phyloP scores from a whole-genome alignment of 139 green algal genomes.

The Tetradesmus obliquus region DNA sequence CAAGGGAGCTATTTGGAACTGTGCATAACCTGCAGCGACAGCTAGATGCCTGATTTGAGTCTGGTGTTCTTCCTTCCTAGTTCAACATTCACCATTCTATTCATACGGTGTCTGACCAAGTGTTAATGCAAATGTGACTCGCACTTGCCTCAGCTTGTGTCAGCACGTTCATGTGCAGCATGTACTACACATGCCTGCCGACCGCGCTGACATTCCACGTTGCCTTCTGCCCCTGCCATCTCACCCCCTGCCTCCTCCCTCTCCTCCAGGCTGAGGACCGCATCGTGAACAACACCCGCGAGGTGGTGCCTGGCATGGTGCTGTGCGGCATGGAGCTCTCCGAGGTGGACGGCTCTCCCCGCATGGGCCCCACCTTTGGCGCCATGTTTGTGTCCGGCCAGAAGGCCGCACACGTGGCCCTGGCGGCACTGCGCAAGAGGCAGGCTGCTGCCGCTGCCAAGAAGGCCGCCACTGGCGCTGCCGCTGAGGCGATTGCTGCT shows the following conservation, averaged over 20 bases:
- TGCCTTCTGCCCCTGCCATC: background rate
- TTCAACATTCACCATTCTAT: too few species aligned
- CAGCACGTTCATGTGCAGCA: background rate
- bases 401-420: slow-evolving; percentile 93
- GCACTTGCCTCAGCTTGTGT: too few species aligned
- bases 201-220: too few species aligned
- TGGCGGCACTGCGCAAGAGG: slow-evolving; percentile 77
- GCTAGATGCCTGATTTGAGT: too few species aligned
- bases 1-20: too few species aligned
- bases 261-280: slow-evolving; percentile 81
- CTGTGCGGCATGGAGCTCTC: slow-evolving; percentile 96
- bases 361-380: slow-evolving; percentile 98
- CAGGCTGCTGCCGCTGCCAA: slow-evolving; percentile 45
- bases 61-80: too few species aligned
- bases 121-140: too few species aligned
- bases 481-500: background rate
- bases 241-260: background rate
- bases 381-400: slow-evolving; percentile 95
- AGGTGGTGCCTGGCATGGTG: slow-evolving; percentile 97
- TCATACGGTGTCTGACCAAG: too few species aligned
- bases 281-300: slow-evolving; percentile 87
- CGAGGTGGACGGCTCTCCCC: slow-evolving; percentile 80
- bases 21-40: too few species aligned
- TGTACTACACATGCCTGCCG: background rate
- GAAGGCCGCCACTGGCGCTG: background rate